These are phyloP conservation scores for Tardiomyces digboiensis DNA, from an alignment of 1,139 yeast genomes.

Conservation along the genomic window DNA sequence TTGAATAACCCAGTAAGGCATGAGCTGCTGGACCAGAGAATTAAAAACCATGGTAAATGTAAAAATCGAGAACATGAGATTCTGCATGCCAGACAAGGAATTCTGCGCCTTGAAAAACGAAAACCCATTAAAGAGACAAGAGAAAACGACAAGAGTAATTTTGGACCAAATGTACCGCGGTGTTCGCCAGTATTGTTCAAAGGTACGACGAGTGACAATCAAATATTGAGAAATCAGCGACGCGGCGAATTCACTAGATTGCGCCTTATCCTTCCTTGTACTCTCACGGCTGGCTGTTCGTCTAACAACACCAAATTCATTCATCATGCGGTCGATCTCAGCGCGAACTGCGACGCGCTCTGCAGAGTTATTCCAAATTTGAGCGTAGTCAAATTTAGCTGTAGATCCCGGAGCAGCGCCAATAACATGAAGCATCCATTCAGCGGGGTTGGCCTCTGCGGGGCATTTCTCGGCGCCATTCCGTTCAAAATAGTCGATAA, in stretches of 20 bases:
- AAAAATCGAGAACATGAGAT: constrained; percentile 49
- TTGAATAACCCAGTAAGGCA: constrained; percentile 62
- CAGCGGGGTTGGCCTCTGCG: constrained; percentile 65
- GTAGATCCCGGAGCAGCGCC: constrained; percentile 76
- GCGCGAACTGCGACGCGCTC: constrained; percentile 38
- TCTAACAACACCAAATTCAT: constrained; percentile 13
- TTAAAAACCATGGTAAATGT: constrained; percentile 56
- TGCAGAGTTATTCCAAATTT: constrained; percentile 54
- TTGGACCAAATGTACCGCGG: constrained; percentile 65
- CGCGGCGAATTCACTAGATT: constrained; percentile 28
- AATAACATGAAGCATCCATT: constrained; percentile 73
- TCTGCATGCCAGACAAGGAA: constrained; percentile 38
- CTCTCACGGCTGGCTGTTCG: constrained; percentile 15
- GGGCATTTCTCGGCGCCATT: constrained; percentile 64
- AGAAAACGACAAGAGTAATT: constrained; percentile 39
- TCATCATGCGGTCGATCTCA: constrained; percentile 34
- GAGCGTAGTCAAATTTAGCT: constrained; percentile 53
- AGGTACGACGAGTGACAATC: constrained; percentile 41
- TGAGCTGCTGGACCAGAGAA: constrained; percentile 60
- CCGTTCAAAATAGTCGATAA: constrained; percentile 59
- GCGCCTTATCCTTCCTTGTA: constrained; percentile 12
- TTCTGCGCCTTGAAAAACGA: constrained; percentile 61
- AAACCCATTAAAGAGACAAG: constrained; percentile 63
- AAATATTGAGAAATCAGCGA: constrained; percentile 38
- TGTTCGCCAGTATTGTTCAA: constrained; percentile 68